Conservation (phyloP, 2,329 filamentous ascomycete genomes). For the Capronia americana region DNA sequence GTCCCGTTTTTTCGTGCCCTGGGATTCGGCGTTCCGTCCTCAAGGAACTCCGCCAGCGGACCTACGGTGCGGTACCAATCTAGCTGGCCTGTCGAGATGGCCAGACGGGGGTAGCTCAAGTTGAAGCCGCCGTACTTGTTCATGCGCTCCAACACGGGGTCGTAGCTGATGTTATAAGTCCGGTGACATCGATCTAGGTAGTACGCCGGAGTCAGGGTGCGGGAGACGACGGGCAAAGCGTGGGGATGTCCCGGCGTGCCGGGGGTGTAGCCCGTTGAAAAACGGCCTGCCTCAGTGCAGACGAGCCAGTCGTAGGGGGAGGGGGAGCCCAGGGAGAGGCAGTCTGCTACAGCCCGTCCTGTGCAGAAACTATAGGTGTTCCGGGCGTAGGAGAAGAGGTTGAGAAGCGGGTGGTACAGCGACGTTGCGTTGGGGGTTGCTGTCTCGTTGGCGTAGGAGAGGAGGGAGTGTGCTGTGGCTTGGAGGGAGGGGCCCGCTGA, state of each 20-base stretch:
- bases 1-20: slow-evolving; percentile 54
- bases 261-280: slow-evolving; percentile 19
- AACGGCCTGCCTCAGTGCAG: slow-evolving; percentile 18
- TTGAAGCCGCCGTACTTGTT: slow-evolving; percentile 78
- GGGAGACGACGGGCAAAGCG: slow-evolving; percentile 70
- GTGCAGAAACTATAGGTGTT: slow-evolving; percentile 7
- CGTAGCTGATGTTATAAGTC: slow-evolving; percentile 71
- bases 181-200: slow-evolving; percentile 66
- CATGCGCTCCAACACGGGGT: slow-evolving; percentile 68
- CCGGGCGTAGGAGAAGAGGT: slow-evolving; percentile 5
- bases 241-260: slow-evolving; percentile 14
- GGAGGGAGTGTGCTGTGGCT: background rate
- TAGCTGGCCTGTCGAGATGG: slow-evolving; percentile 75
- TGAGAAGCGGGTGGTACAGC: slow-evolving; percentile 16
- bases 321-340: background rate
- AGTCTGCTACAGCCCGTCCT: slow-evolving; percentile 1
- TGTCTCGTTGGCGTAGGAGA: slow-evolving; percentile 16
- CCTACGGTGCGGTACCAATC: slow-evolving; percentile 81
- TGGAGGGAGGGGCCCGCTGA: slow-evolving; percentile 1
- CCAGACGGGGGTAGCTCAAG: slow-evolving; percentile 75
- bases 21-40: slow-evolving; percentile 7
- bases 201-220: slow-evolving; percentile 69
- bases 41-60: slow-evolving; percentile 61
- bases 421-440: slow-evolving; percentile 6
- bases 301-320: background rate